Evolutionary conservation across 495 filamentous ascomycete genomes (phyloP), one percentile per base, ranked within the genome.

Genomic region (Penicillium arizonense): DNA sequence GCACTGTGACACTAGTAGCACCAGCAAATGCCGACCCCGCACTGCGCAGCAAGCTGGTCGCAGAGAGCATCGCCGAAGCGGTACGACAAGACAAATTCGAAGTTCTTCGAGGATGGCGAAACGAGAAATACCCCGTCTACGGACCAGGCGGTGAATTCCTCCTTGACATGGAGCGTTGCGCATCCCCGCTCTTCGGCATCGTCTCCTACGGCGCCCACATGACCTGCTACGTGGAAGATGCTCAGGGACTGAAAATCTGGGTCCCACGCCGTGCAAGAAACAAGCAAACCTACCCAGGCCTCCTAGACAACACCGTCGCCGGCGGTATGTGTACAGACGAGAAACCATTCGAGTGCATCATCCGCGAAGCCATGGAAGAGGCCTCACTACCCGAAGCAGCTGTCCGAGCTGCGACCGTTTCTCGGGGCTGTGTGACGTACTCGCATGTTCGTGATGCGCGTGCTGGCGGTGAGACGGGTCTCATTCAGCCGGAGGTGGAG

Each of bases 231-330:
- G 77, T 87, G 24, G 67, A 71, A n/a, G 72, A 80, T 24, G 79
- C 70, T 13, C 56, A 81, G 34, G 87, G 85, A 0, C 69, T 95
- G 28, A 84, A 84, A 57, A 80, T 99, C 33, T 96, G 94, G 90
- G 82, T 95, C 0, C 91, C 94, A 5, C 77, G 88, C 42, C 76
- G 94, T 9, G 79, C 90, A 21, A 76, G 74, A 38, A 81, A 67
- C 32, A 97, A 97, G 74, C 80, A 88, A 56, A 96, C 91, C 0
- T 97, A 91, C 58, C 85, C 86, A 3, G 77, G 86, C 7, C 89
- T 96, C 84, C 71, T 97, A 43, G 94, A 99, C 66, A 99, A 99
- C 63, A 88, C 89, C 2, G 95, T 96, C 5, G 94, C 92, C 0
- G 94, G 94, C 4, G 94, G 94, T 0, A 86, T 97, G 62, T 82